Percentiles rank a stretch among this genome's conserved stretches.
Evolutionary conservation across 2,329 filamentous ascomycete species (phyloP).

Genomic region (Orbilia brochopaga): DNA sequence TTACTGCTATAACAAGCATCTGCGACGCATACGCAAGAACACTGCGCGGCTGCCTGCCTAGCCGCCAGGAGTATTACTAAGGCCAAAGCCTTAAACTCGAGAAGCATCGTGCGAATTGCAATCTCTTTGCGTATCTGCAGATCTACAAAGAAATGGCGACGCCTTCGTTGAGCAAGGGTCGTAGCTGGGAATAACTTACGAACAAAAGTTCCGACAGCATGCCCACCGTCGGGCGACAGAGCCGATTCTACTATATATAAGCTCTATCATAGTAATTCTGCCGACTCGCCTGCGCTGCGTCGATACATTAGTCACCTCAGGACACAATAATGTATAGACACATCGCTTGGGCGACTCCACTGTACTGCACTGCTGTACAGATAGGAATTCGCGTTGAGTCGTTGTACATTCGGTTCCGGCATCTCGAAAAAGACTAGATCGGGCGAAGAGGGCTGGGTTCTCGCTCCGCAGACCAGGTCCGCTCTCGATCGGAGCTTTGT

Average conservation of each 20-base stretch:
- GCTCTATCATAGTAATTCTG: not conserved
- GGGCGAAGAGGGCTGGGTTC: not conserved
- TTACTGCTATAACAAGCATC: slow-evolving; percentile 16
- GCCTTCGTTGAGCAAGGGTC: not conserved
- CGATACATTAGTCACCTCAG: not conserved
- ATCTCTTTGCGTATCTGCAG: not conserved
- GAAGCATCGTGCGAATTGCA: slow-evolving; percentile 24
- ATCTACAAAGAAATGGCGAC: slow-evolving; percentile 7
- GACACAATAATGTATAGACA: slow-evolving; percentile 8
- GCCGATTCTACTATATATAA: not conserved
- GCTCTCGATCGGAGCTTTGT: slow-evolving; percentile 13
- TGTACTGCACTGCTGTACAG: not conserved
- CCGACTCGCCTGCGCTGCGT: not conserved
- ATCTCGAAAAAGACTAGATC: slow-evolving; percentile 20
- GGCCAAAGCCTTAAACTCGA: slow-evolving; percentile 22
- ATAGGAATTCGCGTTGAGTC: slow-evolving; percentile 17
- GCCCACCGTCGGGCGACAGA: not conserved
- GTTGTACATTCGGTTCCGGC: slow-evolving; percentile 18
- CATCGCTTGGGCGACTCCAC: slow-evolving; percentile 21
- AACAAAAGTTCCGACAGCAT: slow-evolving; percentile 5
- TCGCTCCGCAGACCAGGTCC: slow-evolving; percentile 6
- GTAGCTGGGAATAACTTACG: not conserved
- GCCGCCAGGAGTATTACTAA: slow-evolving; percentile 13
- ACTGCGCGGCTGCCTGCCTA: slow-evolving; percentile 19
- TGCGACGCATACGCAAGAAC: slow-evolving; percentile 4